Evolutionary conservation across 2,329 filamentous ascomycete genomes (phyloP).

Genomic region (Macrophomina tecta): DNA sequence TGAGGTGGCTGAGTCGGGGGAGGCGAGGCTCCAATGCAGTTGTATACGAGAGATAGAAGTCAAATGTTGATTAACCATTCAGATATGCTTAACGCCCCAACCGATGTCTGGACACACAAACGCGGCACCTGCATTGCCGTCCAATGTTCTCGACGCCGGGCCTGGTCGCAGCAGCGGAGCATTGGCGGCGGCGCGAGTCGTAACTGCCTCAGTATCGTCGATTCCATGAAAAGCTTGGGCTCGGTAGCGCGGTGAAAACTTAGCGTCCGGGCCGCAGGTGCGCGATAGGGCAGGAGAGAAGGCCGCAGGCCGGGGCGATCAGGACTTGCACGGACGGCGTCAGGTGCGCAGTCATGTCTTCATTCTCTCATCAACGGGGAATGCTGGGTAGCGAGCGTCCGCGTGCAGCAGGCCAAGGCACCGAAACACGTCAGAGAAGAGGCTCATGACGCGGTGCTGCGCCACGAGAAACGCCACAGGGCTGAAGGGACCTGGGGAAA

Average conservation of each 20-base stretch:
- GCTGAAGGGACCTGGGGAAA: constrained; percentile 14
- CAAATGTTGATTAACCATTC: background rate
- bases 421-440: constrained; percentile 12
- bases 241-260: background rate
- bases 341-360: background rate
- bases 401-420: constrained; percentile 9
- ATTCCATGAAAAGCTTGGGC: background rate
- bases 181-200: no score
- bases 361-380: background rate
- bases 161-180: no score
- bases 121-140: no score
- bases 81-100: background rate
- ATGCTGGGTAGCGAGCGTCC: background rate
- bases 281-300: background rate
- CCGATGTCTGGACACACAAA: background rate
- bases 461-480: constrained; percentile 14
- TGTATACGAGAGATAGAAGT: no score
- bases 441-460: constrained; percentile 7
- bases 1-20: background rate
- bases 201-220: no score
- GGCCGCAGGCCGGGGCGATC: background rate
- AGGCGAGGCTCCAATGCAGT: background rate
- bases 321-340: background rate
- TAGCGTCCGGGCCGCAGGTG: background rate
- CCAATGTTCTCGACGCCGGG: no score